These are phyloP conservation scores for Debaryomyces subglobosus DNA, from an alignment of 1,139 yeast genomes.

Conservation along the genomic window DNA sequence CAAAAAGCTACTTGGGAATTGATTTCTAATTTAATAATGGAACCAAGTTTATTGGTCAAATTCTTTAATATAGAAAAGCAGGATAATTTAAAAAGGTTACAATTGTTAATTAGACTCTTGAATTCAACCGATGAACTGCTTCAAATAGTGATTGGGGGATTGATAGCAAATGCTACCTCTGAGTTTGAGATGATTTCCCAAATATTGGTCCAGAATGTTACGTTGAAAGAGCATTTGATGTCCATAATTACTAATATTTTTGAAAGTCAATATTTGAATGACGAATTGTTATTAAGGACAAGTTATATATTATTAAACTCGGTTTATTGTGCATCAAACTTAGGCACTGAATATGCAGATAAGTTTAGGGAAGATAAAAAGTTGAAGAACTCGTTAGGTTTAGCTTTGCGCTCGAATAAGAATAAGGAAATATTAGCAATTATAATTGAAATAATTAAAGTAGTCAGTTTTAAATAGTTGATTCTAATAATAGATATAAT, in stretches of 20 bases:
- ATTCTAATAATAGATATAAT: background rate
- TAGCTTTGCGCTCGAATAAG: slow-evolving; percentile 17
- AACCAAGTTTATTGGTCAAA: slow-evolving; percentile 50
- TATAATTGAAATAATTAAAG: slow-evolving; percentile 9
- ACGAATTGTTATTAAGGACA: slow-evolving; percentile 39
- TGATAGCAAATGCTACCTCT: slow-evolving; percentile 53
- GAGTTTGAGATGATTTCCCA: slow-evolving; percentile 49
- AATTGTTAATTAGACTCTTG: slow-evolving; percentile 41
- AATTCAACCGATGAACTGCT: slow-evolving; percentile 39
- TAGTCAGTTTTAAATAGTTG: slow-evolving; percentile 9
- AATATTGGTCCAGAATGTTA: slow-evolving; percentile 28
- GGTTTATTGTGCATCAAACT: slow-evolving; percentile 27
- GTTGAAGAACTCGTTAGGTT: slow-evolving; percentile 24
- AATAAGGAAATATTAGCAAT: slow-evolving; percentile 22
- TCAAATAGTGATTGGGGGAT: slow-evolving; percentile 47
- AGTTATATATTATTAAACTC: slow-evolving; percentile 37
- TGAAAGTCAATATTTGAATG: slow-evolving; percentile 28
- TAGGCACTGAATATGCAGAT: slow-evolving; percentile 10
- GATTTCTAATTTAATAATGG: slow-evolving; percentile 46
- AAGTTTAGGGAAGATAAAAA: slow-evolving; percentile 16
- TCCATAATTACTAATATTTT: slow-evolving; percentile 28
- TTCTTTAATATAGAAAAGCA: slow-evolving; percentile 48
- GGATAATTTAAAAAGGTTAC: slow-evolving; percentile 35
- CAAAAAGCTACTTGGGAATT: slow-evolving; percentile 54
- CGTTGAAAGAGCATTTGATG: slow-evolving; percentile 29